A percentile compares a stretch with the other conserved stretches of the same genome.
phyloP scores from a whole-genome alignment of 2,329 filamentous ascomycete genomes.

The Ascochyta viciae-villosae region DNA sequence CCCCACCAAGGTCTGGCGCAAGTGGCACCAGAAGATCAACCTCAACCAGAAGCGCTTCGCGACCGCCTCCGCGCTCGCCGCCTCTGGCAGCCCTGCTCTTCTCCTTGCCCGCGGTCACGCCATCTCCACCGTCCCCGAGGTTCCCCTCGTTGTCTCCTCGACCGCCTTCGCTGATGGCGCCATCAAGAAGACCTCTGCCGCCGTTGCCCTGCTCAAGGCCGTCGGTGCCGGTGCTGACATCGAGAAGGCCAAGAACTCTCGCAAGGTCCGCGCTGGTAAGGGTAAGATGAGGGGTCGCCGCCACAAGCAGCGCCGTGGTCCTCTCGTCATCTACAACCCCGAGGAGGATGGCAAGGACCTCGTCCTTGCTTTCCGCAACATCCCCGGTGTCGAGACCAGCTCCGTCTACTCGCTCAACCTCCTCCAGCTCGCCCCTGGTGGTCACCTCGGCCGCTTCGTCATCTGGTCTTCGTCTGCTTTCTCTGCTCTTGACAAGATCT shows the following conservation, averaged over 20 bases:
- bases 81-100: conserved; percentile 92
- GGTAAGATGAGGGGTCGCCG: conserved; percentile 97
- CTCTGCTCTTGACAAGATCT: conserved; percentile 94
- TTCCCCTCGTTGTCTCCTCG: conserved; percentile 95
- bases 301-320: conserved; percentile 96
- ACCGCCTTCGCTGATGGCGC: conserved; percentile 81
- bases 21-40: conserved; percentile 99
- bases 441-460: conserved; percentile 98
- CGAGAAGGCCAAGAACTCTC: conserved; percentile 94
- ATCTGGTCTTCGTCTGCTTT: conserved; percentile 98
- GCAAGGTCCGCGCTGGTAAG: conserved; percentile 98
- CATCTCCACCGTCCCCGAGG: conserved; percentile 89
- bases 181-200: conserved; percentile 86
- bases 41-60: conserved; percentile 99
- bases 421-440: conserved; percentile 97
- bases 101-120: conserved; percentile 97
- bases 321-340: conserved; percentile 96
- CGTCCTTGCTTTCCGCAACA: conserved; percentile 95
- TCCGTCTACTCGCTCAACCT: conserved; percentile 96
- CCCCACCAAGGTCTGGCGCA: conserved; percentile 99
- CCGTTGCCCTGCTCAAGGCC: conserved; percentile 85
- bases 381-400: conserved; percentile 96
- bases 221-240: conserved; percentile 90
- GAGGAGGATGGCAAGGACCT: conserved; percentile 95
- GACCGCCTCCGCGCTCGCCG: conserved; percentile 95